Conservation (phyloP, 371 early-diverging fungal species). For the Zopfochytrium polystomum region DNA sequence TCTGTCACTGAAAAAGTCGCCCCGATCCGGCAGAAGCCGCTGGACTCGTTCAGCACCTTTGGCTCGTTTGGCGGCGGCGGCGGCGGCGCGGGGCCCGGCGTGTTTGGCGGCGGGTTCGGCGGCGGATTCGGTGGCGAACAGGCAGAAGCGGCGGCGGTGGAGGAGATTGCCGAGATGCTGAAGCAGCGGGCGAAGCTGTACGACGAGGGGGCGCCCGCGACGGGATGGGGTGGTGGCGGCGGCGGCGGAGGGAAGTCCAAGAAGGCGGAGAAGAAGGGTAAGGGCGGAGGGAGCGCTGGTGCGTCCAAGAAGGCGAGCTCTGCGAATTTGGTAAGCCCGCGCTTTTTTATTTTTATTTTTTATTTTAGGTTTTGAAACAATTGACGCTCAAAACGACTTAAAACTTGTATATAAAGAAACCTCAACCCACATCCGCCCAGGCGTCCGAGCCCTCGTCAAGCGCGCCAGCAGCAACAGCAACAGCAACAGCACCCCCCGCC, state of each 20-base stretch:
- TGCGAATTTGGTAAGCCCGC: not conserved
- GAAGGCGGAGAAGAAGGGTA: too few relatives aligned
- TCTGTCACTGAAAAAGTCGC: not conserved
- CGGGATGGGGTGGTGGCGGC: too few relatives aligned
- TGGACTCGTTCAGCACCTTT: not conserved
- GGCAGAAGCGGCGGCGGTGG: constrained; percentile 12
- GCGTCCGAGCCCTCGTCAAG: not conserved
- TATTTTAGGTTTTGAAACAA: not conserved
- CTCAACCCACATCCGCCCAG: not conserved
- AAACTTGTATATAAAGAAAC: not conserved
- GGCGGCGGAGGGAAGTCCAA: too few relatives aligned
- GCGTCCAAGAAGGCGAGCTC: too few relatives aligned
- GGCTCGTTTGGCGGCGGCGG: constrained; percentile 15
- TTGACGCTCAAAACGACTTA: not conserved
- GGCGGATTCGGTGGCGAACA: constrained; percentile 8
- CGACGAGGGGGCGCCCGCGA: not conserved
- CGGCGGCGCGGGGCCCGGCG: not conserved
- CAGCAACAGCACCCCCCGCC: not conserved
- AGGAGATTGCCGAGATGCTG: not conserved
- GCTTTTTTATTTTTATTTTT: not conserved
- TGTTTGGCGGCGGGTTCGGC: not conserved
- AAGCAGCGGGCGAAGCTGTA: not conserved
- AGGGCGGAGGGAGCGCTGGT: too few relatives aligned
- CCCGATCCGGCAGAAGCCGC: not conserved
- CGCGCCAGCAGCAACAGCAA: constrained; percentile 5